Evolutionary conservation across 2,329 filamentous ascomycete species (phyloP).

Genomic region (Fusarium buharicum): DNA sequence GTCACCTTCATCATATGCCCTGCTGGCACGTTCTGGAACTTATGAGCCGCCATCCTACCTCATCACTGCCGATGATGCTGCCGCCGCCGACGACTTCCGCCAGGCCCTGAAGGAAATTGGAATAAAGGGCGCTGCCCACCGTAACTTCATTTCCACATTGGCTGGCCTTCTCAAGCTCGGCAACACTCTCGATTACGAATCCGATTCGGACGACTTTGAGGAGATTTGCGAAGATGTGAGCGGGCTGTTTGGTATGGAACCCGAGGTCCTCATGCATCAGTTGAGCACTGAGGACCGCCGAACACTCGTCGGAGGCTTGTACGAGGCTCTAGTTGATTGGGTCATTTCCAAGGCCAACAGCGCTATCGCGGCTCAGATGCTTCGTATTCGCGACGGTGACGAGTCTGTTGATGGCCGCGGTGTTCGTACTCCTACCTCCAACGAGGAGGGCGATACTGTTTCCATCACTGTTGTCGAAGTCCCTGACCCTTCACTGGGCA

Average conservation of each 20-base stretch:
- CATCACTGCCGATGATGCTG: slow-evolving; percentile 90
- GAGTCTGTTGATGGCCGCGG: slow-evolving; percentile 74
- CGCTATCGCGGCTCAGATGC: slow-evolving; percentile 81
- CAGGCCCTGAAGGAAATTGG: slow-evolving; percentile 88
- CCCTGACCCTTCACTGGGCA: slow-evolving; percentile 81
- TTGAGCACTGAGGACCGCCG: slow-evolving; percentile 87
- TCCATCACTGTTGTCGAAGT: slow-evolving; percentile 90
- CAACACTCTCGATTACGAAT: slow-evolving; percentile 84
- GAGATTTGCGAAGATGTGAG: slow-evolving; percentile 91
- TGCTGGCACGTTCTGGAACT: slow-evolving; percentile 85
- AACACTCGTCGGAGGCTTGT: slow-evolving; percentile 84
- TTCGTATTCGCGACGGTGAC: slow-evolving; percentile 70
- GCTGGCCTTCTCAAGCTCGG: slow-evolving; percentile 91
- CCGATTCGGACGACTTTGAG: slow-evolving; percentile 86
- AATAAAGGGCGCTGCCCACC: slow-evolving; percentile 85
- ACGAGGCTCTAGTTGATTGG: slow-evolving; percentile 95
- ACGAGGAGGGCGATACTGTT: slow-evolving; percentile 84
- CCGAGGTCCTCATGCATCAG: slow-evolving; percentile 80
- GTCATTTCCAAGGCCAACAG: slow-evolving; percentile 89
- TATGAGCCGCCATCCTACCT: slow-evolving; percentile 89
- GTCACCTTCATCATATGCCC: slow-evolving; percentile 77
- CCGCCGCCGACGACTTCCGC: slow-evolving; percentile 92
- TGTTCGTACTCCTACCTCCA: slow-evolving; percentile 71
- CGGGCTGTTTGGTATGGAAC: slow-evolving; percentile 85
- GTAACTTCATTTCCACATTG: slow-evolving; percentile 85